Conservation (phyloP, 2,329 filamentous ascomycete genomes). For the Rachicladosporium sp. region DNA sequence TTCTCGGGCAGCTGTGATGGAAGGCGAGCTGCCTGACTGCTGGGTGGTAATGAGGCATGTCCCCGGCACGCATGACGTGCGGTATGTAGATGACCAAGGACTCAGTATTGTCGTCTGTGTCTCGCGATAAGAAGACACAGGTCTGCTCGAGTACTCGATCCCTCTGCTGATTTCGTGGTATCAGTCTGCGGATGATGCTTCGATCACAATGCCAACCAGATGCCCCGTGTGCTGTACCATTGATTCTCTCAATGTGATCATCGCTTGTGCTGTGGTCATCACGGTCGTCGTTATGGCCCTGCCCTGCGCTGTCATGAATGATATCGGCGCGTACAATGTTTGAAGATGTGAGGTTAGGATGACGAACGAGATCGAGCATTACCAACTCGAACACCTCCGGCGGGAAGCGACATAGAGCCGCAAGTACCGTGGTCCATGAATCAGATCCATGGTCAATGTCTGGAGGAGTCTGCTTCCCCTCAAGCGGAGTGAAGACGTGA, state of each 20-base stretch:
- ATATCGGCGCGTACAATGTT: slow-evolving; percentile 72
- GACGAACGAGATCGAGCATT: slow-evolving; percentile 63
- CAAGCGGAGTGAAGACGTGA: too few relatives aligned
- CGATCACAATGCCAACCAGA: slow-evolving; percentile 38
- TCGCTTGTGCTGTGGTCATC: neutral
- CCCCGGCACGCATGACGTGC: slow-evolving; percentile 48
- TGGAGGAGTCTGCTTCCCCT: too few relatives aligned
- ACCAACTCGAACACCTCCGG: slow-evolving; percentile 51
- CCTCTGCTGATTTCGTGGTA: slow-evolving; percentile 68
- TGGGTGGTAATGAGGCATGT: slow-evolving; percentile 83
- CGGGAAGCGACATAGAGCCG: slow-evolving; percentile 34
- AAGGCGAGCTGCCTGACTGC: slow-evolving; percentile 62
- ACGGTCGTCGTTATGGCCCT: neutral
- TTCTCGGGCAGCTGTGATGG: slow-evolving; percentile 49
- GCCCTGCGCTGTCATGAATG: slow-evolving; percentile 38
- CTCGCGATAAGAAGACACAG: slow-evolving; percentile 50
- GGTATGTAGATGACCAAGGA: slow-evolving; percentile 67
- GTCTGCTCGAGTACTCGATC: slow-evolving; percentile 72
- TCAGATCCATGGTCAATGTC: too few relatives aligned
- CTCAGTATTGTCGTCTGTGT: slow-evolving; percentile 23
- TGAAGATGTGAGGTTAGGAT: slow-evolving; percentile 67
- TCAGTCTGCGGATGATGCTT: slow-evolving; percentile 60
- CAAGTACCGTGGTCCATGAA: too few relatives aligned
- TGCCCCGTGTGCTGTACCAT: neutral
- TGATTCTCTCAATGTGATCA: neutral